Percentiles rank a stretch among this genome's conserved stretches.
These are phyloP conservation scores for Xylaria cubensis DNA, from an alignment of 495 filamentous ascomycete genomes.

Conservation along the genomic window DNA sequence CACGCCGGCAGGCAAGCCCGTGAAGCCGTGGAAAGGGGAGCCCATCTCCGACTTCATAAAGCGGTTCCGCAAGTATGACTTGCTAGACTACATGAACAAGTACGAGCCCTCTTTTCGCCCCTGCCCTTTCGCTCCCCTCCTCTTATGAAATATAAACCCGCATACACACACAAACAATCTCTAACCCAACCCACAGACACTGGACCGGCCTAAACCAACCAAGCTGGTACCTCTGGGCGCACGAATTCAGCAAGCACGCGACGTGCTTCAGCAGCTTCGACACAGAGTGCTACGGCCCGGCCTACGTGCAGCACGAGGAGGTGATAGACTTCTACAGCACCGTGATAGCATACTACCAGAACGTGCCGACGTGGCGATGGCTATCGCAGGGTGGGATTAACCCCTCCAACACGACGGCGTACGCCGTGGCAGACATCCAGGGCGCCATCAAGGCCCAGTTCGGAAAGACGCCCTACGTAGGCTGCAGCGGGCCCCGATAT, in stretches of 20 bases:
- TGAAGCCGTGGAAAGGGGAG: slow-evolving; percentile 53
- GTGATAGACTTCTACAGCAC: slow-evolving; percentile 56
- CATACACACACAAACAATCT: neutral
- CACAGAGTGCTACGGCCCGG: slow-evolving; percentile 55
- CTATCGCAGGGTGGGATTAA: slow-evolving; percentile 44
- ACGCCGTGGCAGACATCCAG: slow-evolving; percentile 50
- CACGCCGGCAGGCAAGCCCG: slow-evolving; percentile 47
- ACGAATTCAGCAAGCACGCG: slow-evolving; percentile 64
- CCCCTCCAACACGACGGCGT: slow-evolving; percentile 47
- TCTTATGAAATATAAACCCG: neutral
- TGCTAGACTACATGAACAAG: slow-evolving; percentile 59
- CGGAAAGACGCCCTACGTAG: slow-evolving; percentile 54
- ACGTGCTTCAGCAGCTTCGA: slow-evolving; percentile 63
- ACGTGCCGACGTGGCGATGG: slow-evolving; percentile 53
- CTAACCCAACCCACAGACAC: slow-evolving; percentile 35
- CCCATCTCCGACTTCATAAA: slow-evolving; percentile 53
- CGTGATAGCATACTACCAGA: slow-evolving; percentile 47
- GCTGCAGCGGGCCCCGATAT: slow-evolving; percentile 54
- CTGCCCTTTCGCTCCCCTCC: neutral
- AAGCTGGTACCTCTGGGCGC: slow-evolving; percentile 58
- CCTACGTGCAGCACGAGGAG: slow-evolving; percentile 49
- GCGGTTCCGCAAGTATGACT: slow-evolving; percentile 52
- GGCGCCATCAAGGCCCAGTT: slow-evolving; percentile 41
- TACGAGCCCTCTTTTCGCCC: slow-evolving; percentile 17
- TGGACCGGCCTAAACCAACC: slow-evolving; percentile 53